These are phyloP conservation scores for Vigna nakashimae DNA, from an alignment of 306 rosid species.

Conservation along the genomic window DNA sequence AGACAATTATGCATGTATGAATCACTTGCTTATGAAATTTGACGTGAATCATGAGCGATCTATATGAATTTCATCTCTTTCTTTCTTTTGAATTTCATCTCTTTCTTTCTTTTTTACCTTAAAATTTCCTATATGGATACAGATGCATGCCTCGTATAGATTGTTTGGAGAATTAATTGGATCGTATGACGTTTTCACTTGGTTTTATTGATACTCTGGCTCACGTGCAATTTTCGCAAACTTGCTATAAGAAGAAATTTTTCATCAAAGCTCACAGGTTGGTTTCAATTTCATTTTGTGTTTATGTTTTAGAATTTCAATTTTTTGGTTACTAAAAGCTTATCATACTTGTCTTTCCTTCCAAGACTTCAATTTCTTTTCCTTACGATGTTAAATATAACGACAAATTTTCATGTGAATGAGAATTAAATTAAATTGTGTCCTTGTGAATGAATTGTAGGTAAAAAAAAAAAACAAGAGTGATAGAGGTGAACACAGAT, in stretches of 20 bases:
- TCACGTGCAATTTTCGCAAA: slow-evolving; percentile 55
- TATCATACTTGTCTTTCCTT: not conserved
- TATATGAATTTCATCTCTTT: slow-evolving; percentile 40
- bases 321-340: slow-evolving; percentile 25
- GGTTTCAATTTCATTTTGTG: slow-evolving; percentile 36
- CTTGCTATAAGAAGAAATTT: slow-evolving; percentile 49
- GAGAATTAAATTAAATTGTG: slow-evolving; percentile 27
- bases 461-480: slow-evolving; percentile 52
- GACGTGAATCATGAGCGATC: slow-evolving; percentile 39
- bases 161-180: slow-evolving; percentile 51
- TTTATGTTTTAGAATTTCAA: slow-evolving; percentile 13
- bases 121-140: slow-evolving; percentile 34
- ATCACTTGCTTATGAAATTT: slow-evolving; percentile 39
- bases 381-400: not conserved
- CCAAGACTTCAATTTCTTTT: not conserved
- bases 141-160: slow-evolving; percentile 37
- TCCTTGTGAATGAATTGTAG: slow-evolving; percentile 27
- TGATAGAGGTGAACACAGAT: slow-evolving; percentile 37
- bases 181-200: slow-evolving; percentile 69
- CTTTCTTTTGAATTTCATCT: slow-evolving; percentile 31
- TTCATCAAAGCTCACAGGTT: slow-evolving; percentile 51
- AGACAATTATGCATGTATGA: slow-evolving; percentile 22
- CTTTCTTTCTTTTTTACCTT: not conserved
- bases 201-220: slow-evolving; percentile 54
- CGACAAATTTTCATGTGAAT: slow-evolving; percentile 4